Evolutionary conservation across 2,329 filamentous ascomycete genomes (phyloP), one percentile per base, ranked within the genome.

Genomic region (Mycosphaerella sp.): DNA sequence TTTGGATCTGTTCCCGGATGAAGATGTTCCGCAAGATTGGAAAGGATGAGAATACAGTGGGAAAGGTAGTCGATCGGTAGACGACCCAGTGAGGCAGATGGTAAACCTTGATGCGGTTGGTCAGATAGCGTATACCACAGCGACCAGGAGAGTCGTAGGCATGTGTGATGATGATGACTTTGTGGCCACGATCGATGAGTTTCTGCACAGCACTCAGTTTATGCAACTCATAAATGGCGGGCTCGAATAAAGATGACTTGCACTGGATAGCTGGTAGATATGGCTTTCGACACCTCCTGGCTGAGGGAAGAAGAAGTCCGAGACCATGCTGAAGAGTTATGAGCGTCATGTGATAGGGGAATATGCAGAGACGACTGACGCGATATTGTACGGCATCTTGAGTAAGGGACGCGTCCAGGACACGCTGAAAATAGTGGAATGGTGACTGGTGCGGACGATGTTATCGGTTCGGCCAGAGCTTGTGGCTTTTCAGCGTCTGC

Each of bases 261-360:
- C 79, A 51, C 86, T 88, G 28, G 91, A 93, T 36, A 98, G 78
- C 71, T 98, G 93, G 74, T 98, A 98, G 63, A 98, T 97, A 72
- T 98, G 93, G 70, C 89, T 95, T 74, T 98, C 93, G 59, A 98
- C 83, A 63, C 93, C 93, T 66, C 93, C 79, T 46, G 93, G 91
- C 66, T 97, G 91, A 12, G 93, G 93, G 68, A 94, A 98, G 83
- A 98, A 98, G 79, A 95, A 96, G 77, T 98, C 93, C 79, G 91
- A 90, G 70, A 96, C 87, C 93, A 98, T 98, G 53, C 80, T 83
- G 59, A 17, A 12, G 13, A 17, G 4, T 13, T 6, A 14, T 12
- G 8, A 18, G 35, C 42, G 32, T 3, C 13, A 16, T 16, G 8
- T 4, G 14, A 39, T 9, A 10, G 21, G 1, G 21, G 10, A 32